Evolutionary conservation across 2,329 filamentous ascomycete genomes (phyloP), one percentile per base, ranked within the genome.

Genomic region (Coniochaeta hoffmannii): DNA sequence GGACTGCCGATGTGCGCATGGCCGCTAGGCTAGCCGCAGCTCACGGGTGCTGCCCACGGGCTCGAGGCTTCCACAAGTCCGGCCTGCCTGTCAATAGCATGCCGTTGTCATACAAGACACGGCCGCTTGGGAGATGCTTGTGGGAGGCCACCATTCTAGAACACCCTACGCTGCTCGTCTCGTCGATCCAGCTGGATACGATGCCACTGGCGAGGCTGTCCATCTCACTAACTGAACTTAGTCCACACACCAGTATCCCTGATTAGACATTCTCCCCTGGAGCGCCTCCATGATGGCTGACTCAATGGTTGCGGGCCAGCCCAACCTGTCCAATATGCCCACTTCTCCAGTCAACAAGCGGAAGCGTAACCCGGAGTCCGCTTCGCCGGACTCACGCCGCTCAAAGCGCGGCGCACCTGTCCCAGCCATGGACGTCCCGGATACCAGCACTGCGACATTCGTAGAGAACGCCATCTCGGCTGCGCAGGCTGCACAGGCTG

Each of bases 401-500:
- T 69, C 71, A 38, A 84, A 82, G 66, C 79, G 79, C 31, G 70
- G 71, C 54, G 72, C 71, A 10, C 74, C 77, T 10, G 65, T 73
- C 7, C 72, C 75, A 4, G 64, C 73, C 57, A 77, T 80, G 71
- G 68, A 73, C 1, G 69, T 73, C 14, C 60, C 68, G 17, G 72
- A 73, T 31, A 63, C 70, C 12, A 76, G 77, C 34, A 69, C 77
- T 22, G 72, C 76, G 2, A 73, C 78, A 14, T 83, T 81, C 62
- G 79, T 83, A 31, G 79, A 82, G 60, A 78, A 71, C 60, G 74
- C 77, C 44, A 76, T 81, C 28, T 78, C 80, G 57, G 68, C 70
- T 10, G 73, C 73, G 5, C 72, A 73, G 51, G 71, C 70, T 14
- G 70, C 71, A 5, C 65, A 68, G 32, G 67, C 68, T 17, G 67